Evolutionary conservation across 495 filamentous ascomycete genomes (phyloP).

Genomic region (Lophiostoma macrostomum): DNA sequence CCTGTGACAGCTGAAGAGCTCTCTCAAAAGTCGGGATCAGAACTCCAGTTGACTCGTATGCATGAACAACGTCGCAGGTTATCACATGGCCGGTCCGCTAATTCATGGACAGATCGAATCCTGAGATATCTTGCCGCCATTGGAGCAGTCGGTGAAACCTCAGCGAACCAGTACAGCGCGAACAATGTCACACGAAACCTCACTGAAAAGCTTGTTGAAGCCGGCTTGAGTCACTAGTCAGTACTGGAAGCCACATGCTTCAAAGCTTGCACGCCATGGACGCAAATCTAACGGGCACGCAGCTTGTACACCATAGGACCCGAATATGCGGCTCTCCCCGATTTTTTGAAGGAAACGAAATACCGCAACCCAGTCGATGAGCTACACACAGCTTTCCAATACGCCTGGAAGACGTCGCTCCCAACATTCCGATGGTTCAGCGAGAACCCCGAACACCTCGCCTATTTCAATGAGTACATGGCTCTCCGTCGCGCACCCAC

Average conservation of each 20-base stretch:
- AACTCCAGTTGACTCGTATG: not conserved
- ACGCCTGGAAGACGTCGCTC: not conserved
- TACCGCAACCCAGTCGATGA: not conserved
- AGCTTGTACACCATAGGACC: not conserved
- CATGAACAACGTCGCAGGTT: too few relatives aligned
- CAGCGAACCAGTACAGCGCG: not conserved
- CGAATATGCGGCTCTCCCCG: not conserved
- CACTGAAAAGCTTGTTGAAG: not conserved
- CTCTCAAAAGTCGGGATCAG: not conserved
- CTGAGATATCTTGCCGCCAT: not conserved
- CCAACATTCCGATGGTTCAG: not conserved
- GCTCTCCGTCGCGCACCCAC: not conserved
- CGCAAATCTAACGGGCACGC: too few relatives aligned
- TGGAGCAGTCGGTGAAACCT: not conserved
- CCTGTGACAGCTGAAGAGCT: not conserved
- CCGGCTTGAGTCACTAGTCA: not conserved
- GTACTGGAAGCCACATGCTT: too few relatives aligned
- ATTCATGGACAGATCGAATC: not conserved
- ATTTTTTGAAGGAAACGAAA: not conserved
- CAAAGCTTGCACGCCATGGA: too few relatives aligned
- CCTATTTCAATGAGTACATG: constrained; percentile 1
- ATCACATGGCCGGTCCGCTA: too few relatives aligned
- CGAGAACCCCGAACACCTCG: not conserved
- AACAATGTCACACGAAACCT: constrained; percentile 2
- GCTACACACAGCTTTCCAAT: not conserved